A percentile compares a stretch with the other conserved stretches of the same genome.
phyloP scores from a whole-genome alignment of 768 basidiomycete genomes.

The Podaxis pistillaris region DNA sequence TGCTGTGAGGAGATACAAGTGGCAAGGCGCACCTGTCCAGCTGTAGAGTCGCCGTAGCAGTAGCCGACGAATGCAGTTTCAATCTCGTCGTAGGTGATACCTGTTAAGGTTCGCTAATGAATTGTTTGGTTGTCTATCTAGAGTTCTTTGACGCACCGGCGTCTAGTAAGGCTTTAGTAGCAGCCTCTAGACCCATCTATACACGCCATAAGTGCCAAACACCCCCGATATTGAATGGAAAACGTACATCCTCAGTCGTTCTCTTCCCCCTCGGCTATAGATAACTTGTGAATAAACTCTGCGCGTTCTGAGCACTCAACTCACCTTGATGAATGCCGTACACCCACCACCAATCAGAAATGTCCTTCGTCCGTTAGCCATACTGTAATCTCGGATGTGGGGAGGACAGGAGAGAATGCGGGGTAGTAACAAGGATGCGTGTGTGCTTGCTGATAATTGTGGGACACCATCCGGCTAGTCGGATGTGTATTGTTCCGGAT shows the following conservation, averaged over 20 bases:
- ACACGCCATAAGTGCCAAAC: neutral
- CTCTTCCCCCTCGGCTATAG: constrained; percentile 62
- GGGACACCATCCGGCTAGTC: neutral
- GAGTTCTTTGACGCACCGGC: constrained; percentile 47
- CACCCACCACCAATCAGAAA: constrained; percentile 75
- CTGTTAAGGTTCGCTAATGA: constrained; percentile 30
- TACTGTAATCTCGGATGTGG: constrained; percentile 16
- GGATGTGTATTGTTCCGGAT: neutral
- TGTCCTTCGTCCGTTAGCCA: constrained; percentile 41
- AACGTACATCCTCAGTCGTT: constrained; percentile 68
- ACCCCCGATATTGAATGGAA: neutral
- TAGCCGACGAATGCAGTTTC: constrained; percentile 76
- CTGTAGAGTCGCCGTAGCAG: constrained; percentile 78
- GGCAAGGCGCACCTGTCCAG: constrained; percentile 55
- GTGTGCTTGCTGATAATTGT: neutral
- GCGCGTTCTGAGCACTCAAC: constrained; percentile 13
- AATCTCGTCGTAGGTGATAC: constrained; percentile 78
- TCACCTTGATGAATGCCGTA: constrained; percentile 77
- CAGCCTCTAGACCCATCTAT: constrained; percentile 86
- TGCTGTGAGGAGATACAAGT: neutral
- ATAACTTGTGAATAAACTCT: constrained; percentile 10
- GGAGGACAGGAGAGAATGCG: neutral
- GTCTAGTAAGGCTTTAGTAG: constrained; percentile 84
- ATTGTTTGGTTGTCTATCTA: neutral
- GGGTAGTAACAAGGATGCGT: neutral